Evolutionary conservation across 768 basidiomycete species (phyloP).

Genomic region (Coprinopsis sp.): DNA sequence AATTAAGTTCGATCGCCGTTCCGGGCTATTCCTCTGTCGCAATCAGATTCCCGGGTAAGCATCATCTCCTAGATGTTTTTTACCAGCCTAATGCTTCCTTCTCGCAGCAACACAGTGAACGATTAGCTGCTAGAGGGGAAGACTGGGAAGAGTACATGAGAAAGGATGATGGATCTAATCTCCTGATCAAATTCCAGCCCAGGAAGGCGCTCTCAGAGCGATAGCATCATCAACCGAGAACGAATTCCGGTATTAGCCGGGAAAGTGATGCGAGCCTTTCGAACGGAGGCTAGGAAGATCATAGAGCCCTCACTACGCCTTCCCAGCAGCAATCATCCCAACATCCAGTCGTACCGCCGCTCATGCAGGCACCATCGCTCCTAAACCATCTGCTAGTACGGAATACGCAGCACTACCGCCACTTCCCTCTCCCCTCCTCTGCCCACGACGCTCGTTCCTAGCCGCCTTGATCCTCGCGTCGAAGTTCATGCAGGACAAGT

Average conservation of each 20-base stretch:
- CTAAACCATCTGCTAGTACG: too few relatives aligned
- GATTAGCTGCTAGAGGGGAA: slow-evolving; percentile 49
- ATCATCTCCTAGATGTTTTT: neutral
- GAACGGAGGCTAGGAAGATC: slow-evolving; percentile 58
- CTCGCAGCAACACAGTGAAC: slow-evolving; percentile 32
- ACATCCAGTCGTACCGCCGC: too few relatives aligned
- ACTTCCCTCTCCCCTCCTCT: too few relatives aligned
- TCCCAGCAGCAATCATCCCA: too few relatives aligned
- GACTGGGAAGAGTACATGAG: slow-evolving; percentile 73
- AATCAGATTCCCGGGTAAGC: slow-evolving; percentile 11
- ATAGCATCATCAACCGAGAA: slow-evolving; percentile 66
- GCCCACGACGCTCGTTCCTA: too few relatives aligned
- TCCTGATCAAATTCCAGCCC: slow-evolving; percentile 58
- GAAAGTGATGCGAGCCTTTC: slow-evolving; percentile 73
- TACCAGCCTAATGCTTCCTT: slow-evolving; percentile 8
- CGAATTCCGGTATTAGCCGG: slow-evolving; percentile 65
- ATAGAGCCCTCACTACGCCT: too few relatives aligned
- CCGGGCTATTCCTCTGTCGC: slow-evolving; percentile 23
- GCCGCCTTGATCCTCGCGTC: too few relatives aligned
- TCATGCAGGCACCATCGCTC: too few relatives aligned
- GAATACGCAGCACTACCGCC: too few relatives aligned
- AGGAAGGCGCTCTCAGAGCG: slow-evolving; percentile 75
- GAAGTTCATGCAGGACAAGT: too few relatives aligned
- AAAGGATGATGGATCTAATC: slow-evolving; percentile 66
- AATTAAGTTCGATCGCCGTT: slow-evolving; percentile 41